These are phyloP conservation scores for Casuarina equisetifolia DNA, from an alignment of 306 rosid species.

Conservation along the genomic window DNA sequence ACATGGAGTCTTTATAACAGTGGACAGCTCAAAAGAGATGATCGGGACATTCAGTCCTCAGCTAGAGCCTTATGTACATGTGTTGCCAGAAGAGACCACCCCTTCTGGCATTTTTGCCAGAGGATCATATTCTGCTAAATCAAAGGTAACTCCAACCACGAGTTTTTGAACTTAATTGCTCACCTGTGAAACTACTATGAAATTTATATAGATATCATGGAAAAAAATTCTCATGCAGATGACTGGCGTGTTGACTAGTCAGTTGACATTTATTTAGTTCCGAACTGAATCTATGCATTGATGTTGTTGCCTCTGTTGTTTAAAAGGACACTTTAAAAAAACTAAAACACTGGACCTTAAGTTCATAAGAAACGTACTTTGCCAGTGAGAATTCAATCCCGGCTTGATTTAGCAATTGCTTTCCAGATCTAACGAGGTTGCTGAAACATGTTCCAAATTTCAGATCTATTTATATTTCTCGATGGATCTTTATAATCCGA, in stretches of 20 bases:
- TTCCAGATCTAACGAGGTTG: not conserved
- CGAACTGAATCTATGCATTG: not conserved
- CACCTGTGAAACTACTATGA: not conserved
- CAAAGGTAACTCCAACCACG: conserved; percentile 53
- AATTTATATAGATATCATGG: too few species aligned
- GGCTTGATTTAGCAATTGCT: not conserved
- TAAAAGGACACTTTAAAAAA: not conserved
- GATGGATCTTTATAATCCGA: too few species aligned
- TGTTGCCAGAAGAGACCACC: conserved; percentile 87
- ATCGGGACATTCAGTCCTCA: conserved; percentile 95
- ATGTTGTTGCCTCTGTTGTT: not conserved
- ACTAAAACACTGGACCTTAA: not conserved
- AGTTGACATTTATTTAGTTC: not conserved
- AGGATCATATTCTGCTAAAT: conserved; percentile 83
- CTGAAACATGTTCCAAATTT: not conserved
- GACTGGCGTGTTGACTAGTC: not conserved
- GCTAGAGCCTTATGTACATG: conserved; percentile 68
- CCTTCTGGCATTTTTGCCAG: conserved; percentile 96
- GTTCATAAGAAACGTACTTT: not conserved
- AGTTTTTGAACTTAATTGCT: not conserved
- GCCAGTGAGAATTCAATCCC: too few species aligned
- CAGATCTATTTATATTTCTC: too few species aligned
- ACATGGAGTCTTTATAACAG: conserved; percentile 41
- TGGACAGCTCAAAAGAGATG: conserved; percentile 88
- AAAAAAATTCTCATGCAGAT: too few species aligned